Percentiles rank a stretch among this genome's conserved stretches.
phyloP scores from a whole-genome alignment of 139 green algal species.

The Monoraphidium neglectum region DNA sequence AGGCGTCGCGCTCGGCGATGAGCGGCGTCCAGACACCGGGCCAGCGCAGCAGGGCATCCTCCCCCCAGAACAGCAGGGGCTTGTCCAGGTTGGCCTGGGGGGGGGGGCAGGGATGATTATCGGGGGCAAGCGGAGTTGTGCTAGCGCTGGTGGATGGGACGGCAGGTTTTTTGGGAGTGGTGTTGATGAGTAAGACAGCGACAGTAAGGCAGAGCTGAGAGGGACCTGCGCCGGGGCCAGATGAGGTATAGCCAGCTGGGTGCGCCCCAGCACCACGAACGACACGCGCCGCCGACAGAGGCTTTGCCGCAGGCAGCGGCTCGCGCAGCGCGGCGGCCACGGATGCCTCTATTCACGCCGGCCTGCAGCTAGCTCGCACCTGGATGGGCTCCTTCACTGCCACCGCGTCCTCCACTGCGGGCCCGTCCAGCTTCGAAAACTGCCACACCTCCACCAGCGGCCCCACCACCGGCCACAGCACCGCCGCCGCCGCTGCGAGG shows the following conservation, averaged over 20 bases:
- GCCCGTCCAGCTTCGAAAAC: constrained; percentile 32
- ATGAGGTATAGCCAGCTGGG: not conserved
- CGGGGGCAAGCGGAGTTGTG: not conserved
- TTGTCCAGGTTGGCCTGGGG: constrained; percentile 19
- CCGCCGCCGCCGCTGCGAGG: constrained; percentile 33
- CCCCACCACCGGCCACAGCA: constrained; percentile 64
- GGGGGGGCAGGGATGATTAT: not conserved
- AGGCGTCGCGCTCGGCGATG: constrained; percentile 78
- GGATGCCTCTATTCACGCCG: not conserved
- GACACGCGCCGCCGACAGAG: not conserved
- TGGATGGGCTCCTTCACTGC: constrained; percentile 67
- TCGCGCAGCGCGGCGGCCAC: not conserved
- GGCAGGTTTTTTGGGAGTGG: too few relatives aligned
- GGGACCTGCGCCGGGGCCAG: not conserved
- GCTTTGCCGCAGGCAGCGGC: not conserved
- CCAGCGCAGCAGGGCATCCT: constrained; percentile 88
- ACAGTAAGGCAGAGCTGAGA: not conserved
- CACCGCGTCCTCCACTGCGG: constrained; percentile 78
- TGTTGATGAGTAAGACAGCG: not conserved
- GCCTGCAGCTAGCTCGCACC: constrained; percentile 8
- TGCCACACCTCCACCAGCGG: constrained; percentile 68
- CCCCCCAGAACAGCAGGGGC: constrained; percentile 71
- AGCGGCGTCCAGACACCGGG: constrained; percentile 74
- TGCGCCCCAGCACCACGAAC: not conserved
- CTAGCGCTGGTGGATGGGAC: not conserved